A percentile compares a stretch with the other conserved stretches of the same genome.
These are phyloP conservation scores for Septoria linicola DNA, from an alignment of 2,329 filamentous ascomycete genomes.

Conservation along the genomic window DNA sequence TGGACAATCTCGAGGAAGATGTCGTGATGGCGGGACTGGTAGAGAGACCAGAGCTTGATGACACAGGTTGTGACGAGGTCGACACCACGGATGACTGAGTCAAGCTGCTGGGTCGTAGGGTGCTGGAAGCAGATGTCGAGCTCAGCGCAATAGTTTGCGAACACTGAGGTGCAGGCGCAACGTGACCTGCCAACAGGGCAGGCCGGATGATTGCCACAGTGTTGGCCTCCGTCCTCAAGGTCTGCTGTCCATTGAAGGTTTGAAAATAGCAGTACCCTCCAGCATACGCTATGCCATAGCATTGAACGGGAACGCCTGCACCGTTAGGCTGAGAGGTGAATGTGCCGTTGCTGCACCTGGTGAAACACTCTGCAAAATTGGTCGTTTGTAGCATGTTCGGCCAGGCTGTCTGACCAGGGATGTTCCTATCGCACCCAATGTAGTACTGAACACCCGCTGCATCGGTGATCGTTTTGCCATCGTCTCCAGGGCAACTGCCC, in stretches of 20 bases:
- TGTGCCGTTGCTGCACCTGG: background rate
- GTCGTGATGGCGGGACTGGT: no score
- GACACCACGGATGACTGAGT: background rate
- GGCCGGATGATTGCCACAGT: background rate
- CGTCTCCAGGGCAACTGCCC: constrained; percentile 4
- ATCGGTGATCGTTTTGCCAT: constrained; percentile 2
- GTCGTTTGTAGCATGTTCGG: background rate
- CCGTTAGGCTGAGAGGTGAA: background rate
- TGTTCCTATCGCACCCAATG: background rate
- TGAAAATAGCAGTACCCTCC: constrained; percentile 12
- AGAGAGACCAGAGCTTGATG: no score
- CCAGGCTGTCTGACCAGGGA: background rate
- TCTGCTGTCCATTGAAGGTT: constrained; percentile 1
- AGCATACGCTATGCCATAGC: constrained; percentile 9
- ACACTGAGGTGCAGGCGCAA: background rate
- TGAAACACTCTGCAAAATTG: constrained; percentile 7
- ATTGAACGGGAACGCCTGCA: background rate
- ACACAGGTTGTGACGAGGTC: background rate
- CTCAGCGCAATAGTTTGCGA: background rate
- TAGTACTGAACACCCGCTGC: constrained; percentile 6
- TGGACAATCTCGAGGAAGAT: no score
- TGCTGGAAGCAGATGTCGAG: background rate
- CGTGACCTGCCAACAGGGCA: background rate
- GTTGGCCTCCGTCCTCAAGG: background rate
- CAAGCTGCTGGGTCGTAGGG: background rate